Conservation (phyloP, 306 rosid genomes). For the Sophora flavescens region DNA sequence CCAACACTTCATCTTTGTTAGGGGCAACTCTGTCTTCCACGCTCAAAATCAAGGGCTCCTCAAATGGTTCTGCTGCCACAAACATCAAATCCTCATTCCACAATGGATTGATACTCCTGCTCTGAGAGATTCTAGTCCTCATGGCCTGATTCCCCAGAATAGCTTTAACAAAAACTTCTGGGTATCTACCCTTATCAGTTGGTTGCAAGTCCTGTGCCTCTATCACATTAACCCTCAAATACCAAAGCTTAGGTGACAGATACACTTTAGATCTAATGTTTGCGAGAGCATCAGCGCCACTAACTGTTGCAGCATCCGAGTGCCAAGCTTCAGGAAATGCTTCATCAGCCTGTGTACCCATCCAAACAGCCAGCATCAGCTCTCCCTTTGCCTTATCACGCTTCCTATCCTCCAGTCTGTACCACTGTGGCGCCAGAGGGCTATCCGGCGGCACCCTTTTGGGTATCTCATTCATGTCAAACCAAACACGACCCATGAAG, state of each 20-base stretch:
- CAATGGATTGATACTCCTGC: too few relatives aligned
- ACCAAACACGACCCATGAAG: slow-evolving; percentile 25
- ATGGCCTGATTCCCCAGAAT: slow-evolving; percentile 44
- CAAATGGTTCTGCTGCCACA: slow-evolving; percentile 63
- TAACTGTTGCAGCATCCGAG: slow-evolving; percentile 39
- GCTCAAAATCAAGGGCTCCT: slow-evolving; percentile 45
- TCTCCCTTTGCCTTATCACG: slow-evolving; percentile 45
- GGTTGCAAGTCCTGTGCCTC: slow-evolving; percentile 37
- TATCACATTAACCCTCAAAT: slow-evolving; percentile 57
- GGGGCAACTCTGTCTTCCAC: too few relatives aligned
- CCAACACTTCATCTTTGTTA: slow-evolving; percentile 1
- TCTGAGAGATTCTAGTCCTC: slow-evolving; percentile 11
- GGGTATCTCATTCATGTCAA: slow-evolving; percentile 49
- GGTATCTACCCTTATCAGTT: too few relatives aligned
- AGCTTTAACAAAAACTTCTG: too few relatives aligned
- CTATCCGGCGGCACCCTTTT: slow-evolving; percentile 56
- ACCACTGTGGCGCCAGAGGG: slow-evolving; percentile 55
- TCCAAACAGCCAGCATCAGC: slow-evolving; percentile 62
- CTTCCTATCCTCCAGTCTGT: slow-evolving; percentile 45
- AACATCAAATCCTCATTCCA: slow-evolving; percentile 58
- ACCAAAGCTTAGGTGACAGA: slow-evolving; percentile 62
- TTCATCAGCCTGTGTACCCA: slow-evolving; percentile 67
- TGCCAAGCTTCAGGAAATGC: slow-evolving; percentile 52
- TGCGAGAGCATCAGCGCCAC: background rate
- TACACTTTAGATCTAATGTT: slow-evolving; percentile 31